Evolutionary conservation across 2,329 filamentous ascomycete species (phyloP), one percentile per base, ranked within the genome.

Genomic region (Verticillium longisporum): DNA sequence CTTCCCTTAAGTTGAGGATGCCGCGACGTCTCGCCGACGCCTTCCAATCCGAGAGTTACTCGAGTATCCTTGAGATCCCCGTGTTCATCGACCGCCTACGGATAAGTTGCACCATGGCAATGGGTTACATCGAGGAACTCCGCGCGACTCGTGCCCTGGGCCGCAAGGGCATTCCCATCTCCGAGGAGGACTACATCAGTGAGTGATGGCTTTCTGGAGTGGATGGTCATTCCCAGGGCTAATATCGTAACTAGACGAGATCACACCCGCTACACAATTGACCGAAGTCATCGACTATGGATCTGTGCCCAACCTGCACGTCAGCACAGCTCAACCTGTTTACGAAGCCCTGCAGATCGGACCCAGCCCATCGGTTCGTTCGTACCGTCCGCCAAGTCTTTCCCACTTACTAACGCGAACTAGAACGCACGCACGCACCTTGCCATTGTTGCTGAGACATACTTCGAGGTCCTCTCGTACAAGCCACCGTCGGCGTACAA

Each of bases 401-500:
- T 18, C 6, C 21, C 31, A 50, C 41, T 45, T 26, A 32, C 67
- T 72, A 61, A 70, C 57, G 7, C 1, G 3, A 21, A 5, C 2
- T 62, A 85, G 82, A 79, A 78, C 62, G 71, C 71, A 1, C 79
- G 84, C 2, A 75, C 75, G 1, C 83, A 84, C 55, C 68, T 86
- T 0, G 69, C 73, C 9, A 66, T 85, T 13, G 69, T 83, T 0
- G 67, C 79, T 0, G 83, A 86, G 65, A 75, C 76, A 4, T 85
- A 83, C 66, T 73, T 84, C 14, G 80, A 83, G 56, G 64, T 82
- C 1, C 68, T 85, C 5, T 67, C 69, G 31, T 80, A 79, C 67
- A 81, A 78, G 58, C 74, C 80, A 1, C 77, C 81, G 0, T 74
- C 80, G 2, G 75, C 79, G 6, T 82, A 82, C 71, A 85, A 84